Conservation (phyloP, 495 filamentous ascomycete genomes). For the Xylaria longipes region DNA sequence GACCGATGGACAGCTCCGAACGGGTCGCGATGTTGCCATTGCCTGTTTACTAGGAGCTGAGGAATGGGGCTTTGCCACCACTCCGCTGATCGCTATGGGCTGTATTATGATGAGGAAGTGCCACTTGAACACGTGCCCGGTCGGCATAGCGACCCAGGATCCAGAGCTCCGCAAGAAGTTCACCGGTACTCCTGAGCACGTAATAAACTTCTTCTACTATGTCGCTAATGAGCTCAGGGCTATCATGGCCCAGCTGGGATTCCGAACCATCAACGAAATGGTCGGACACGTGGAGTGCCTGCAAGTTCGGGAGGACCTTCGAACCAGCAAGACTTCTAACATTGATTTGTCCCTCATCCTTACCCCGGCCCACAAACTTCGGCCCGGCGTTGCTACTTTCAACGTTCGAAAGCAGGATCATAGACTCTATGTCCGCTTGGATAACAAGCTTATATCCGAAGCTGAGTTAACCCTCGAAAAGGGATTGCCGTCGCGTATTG, state of each 20-base stretch:
- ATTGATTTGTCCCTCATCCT: slow-evolving; percentile 95
- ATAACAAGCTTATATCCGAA: slow-evolving; percentile 98
- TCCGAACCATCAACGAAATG: slow-evolving; percentile 98
- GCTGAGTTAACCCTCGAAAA: slow-evolving; percentile 97
- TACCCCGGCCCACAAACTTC: slow-evolving; percentile 93
- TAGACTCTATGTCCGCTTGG: slow-evolving; percentile 87
- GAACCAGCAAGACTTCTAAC: slow-evolving; percentile 87
- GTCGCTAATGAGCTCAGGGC: slow-evolving; percentile 96
- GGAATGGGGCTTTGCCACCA: slow-evolving; percentile 98
- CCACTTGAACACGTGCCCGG: slow-evolving; percentile 68
- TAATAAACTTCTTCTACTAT: slow-evolving; percentile 99
- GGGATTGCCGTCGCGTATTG: slow-evolving; percentile 91
- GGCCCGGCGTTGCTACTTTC: slow-evolving; percentile 96
- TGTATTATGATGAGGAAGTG: slow-evolving; percentile 95
- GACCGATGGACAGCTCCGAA: slow-evolving; percentile 95
- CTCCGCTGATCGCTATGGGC: slow-evolving; percentile 95
- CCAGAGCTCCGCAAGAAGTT: slow-evolving; percentile 96
- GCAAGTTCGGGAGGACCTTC: slow-evolving; percentile 85
- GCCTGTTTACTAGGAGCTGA: slow-evolving; percentile 96
- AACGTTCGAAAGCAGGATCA: slow-evolving; percentile 99
- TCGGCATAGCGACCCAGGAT: slow-evolving; percentile 97
- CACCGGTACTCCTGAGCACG: slow-evolving; percentile 91
- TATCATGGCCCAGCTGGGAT: slow-evolving; percentile 96
- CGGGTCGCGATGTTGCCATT: slow-evolving; percentile 94
- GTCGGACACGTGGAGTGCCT: slow-evolving; percentile 91